Percentiles rank a stretch among this genome's conserved stretches.
Conservation (phyloP, 1,284 basidiomycete genomes). For the Tausonia pullulans region DNA sequence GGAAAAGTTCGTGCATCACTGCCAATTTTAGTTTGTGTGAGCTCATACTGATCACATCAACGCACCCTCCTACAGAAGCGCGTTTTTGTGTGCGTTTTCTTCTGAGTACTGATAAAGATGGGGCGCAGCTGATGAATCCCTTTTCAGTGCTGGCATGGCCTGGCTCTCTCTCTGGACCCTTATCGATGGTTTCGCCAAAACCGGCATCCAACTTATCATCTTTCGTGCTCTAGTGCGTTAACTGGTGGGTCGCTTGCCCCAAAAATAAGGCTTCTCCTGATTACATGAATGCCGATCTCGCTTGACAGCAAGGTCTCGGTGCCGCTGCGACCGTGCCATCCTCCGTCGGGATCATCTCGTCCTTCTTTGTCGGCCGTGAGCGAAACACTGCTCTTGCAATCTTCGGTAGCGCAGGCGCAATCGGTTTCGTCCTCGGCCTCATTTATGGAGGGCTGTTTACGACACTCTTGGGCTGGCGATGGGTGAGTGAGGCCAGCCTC, state of each 20-base stretch:
- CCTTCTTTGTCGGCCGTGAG: conserved; percentile 11
- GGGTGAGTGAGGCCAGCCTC: background rate
- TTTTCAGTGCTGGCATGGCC: conserved; percentile 27
- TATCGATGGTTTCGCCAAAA: conserved; percentile 26
- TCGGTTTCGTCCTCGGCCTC: conserved; percentile 12
- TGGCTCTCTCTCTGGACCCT: conserved; percentile 29
- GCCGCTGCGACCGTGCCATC: conserved; percentile 12
- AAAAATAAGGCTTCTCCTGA: too few relatives aligned
- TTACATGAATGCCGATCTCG: too few relatives aligned
- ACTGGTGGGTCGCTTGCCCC: too few relatives aligned
- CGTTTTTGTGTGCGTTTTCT: background rate
- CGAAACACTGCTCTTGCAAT: conserved; percentile 5
- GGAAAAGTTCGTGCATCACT: conserved; percentile 12
- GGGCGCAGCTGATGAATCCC: background rate
- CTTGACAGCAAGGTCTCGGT: conserved; percentile 11
- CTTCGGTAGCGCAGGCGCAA: conserved; percentile 13
- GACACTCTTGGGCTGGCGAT: conserved; percentile 8
- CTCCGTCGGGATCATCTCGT: conserved; percentile 13
- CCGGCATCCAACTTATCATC: conserved; percentile 25
- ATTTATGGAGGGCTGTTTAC: conserved; percentile 16
- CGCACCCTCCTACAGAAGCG: too few relatives aligned
- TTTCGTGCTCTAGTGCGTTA: conserved; percentile 22
- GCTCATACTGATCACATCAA: background rate
- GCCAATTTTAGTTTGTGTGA: background rate
- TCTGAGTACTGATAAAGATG: background rate